Evolutionary conservation across 2,329 filamentous ascomycete genomes (phyloP), one percentile per base, ranked within the genome.

Genomic region (Cladosporium cucumerinum): DNA sequence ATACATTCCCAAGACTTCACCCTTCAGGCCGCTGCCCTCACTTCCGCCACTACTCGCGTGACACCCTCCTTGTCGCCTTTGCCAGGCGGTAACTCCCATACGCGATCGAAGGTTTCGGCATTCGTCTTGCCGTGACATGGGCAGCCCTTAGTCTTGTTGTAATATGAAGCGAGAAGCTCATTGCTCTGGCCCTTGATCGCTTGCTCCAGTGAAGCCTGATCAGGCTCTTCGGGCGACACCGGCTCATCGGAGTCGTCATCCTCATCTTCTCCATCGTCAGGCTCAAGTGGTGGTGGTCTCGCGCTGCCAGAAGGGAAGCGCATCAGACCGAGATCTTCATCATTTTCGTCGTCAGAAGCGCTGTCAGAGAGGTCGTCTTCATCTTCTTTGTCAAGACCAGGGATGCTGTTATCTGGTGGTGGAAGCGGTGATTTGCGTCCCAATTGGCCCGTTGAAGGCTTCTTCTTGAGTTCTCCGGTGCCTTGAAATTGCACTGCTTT

Each of bases 81-180:
- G 48, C 69, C 64, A 14, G 62, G 60, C 23, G 73, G 71, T 25
- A 76, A 57, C 58, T 72, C 70, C 74, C 74, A 76, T 58, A 76
- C 68, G 43, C 70, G 69, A 25, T 71, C 69, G 39, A 75, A 68
- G 12, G 39, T 60, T 25, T 72, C 73, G 21, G 72, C 70, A 34
- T 71, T 66, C 8, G 66, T 66, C n/a, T 70, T 64, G 26, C 68
- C 69, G 58, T 75, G 73, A 66, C 74, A 76, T 5, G 65, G 59
- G 63, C 74, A 76, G 36, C 68, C 70, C 11, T 70, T 64, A 6
- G 74, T 69, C 14, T 66, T 68, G 57, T 74, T 69, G 65, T 74
- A 76, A 65, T 71, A 66, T 2, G 63, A 66, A 32, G 68, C 71
- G 36, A 73, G 60, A 3, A 68, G 58, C 23, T 71, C 70, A 39